These are phyloP conservation scores for Chaetomiaceae sp. DNA, from an alignment of 2,329 filamentous ascomycete genomes.

Conservation along the genomic window DNA sequence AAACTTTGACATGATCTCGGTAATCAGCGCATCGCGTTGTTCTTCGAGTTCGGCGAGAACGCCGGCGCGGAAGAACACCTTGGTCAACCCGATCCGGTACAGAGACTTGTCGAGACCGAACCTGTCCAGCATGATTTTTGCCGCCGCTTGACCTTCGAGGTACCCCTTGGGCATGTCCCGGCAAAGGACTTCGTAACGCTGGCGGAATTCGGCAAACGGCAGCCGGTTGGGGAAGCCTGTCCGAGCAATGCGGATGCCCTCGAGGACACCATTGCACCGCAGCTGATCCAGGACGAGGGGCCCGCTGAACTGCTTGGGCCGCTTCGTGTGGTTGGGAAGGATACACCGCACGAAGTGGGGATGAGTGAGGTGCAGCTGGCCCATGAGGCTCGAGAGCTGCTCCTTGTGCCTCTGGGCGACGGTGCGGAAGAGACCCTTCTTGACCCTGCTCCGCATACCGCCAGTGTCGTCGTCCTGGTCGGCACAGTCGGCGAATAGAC, in stretches of 20 bases:
- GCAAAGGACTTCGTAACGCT: slow-evolving; percentile 93
- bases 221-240: slow-evolving; percentile 96
- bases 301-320: slow-evolving; percentile 86
- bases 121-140: slow-evolving; percentile 82
- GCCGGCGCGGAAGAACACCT: slow-evolving; percentile 96
- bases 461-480: slow-evolving; percentile 71
- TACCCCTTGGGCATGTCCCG: slow-evolving; percentile 84
- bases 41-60: slow-evolving; percentile 96
- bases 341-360: slow-evolving; percentile 98
- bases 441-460: slow-evolving; percentile 72
- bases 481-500: slow-evolving; percentile 82
- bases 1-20: slow-evolving; percentile 88
- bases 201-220: slow-evolving; percentile 87
- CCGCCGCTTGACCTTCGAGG: slow-evolving; percentile 81
- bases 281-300: slow-evolving; percentile 93
- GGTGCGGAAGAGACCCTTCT: slow-evolving; percentile 94
- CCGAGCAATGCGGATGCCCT: slow-evolving; percentile 93
- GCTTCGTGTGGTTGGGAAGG: slow-evolving; percentile 95
- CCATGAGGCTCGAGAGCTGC: slow-evolving; percentile 94
- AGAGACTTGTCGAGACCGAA: slow-evolving; percentile 78
- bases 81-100: slow-evolving; percentile 91
- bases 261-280: slow-evolving; percentile 98
- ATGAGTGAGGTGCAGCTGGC: slow-evolving; percentile 89
- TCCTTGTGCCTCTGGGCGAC: slow-evolving; percentile 97
- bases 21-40: slow-evolving; percentile 85